Conservation (phyloP, 2,329 filamentous ascomycete genomes). For the Ceratocystis variospora region DNA sequence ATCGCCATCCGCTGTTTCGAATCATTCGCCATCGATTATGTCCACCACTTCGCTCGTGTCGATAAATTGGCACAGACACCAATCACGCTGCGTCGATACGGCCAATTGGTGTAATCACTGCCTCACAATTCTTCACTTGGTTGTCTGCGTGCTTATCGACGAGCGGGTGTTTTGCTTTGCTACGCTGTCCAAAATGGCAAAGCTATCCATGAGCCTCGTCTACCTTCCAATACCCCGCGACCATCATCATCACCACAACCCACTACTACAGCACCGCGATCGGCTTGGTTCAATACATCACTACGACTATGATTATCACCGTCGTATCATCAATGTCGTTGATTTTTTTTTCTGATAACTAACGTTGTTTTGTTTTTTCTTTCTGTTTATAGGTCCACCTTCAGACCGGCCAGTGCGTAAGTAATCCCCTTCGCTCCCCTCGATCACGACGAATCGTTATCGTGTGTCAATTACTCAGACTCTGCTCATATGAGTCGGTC, state of each 20-base stretch:
- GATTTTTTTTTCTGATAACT: slow-evolving; percentile 11
- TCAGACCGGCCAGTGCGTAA: slow-evolving; percentile 98
- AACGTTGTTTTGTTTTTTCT: slow-evolving; percentile 21
- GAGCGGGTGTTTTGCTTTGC: not conserved
- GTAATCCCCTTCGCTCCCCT: slow-evolving; percentile 24
- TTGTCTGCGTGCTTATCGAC: not conserved
- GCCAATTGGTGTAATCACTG: slow-evolving; percentile 10
- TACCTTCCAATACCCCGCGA: slow-evolving; percentile 22
- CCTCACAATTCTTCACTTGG: not conserved
- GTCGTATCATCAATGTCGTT: not conserved
- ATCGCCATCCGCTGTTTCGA: slow-evolving; percentile 3
- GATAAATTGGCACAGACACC: too few relatives aligned
- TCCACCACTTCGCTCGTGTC: too few relatives aligned
- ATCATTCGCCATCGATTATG: slow-evolving; percentile 13
- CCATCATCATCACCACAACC: slow-evolving; percentile 25
- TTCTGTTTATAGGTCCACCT: slow-evolving; percentile 77
- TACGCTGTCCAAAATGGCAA: not conserved
- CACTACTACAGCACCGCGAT: slow-evolving; percentile 22
- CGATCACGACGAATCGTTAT: not conserved
- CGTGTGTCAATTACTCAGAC: slow-evolving; percentile 18
- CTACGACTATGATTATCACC: not conserved
- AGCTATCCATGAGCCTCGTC: slow-evolving; percentile 13
- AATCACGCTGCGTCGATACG: slow-evolving; percentile 7
- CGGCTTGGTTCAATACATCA: not conserved
- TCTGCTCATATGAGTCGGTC: not conserved